Evolutionary conservation across 352 stramenopile species (phyloP).

Genomic region (Phytopythium cucurbitacearum): DNA sequence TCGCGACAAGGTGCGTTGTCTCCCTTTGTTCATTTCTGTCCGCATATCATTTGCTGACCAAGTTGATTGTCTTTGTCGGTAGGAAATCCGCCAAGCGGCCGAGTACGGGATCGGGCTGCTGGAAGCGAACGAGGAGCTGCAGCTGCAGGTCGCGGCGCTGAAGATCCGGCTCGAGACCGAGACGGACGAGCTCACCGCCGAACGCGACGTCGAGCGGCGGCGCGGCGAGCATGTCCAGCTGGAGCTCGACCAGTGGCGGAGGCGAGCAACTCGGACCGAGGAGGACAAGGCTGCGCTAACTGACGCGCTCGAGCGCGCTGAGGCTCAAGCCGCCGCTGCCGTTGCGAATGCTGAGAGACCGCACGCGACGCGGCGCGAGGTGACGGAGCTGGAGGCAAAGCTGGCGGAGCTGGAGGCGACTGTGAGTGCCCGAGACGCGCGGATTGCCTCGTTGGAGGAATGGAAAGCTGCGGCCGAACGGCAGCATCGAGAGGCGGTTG

Average conservation of each 20-base stretch:
- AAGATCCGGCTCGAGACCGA: conserved; percentile 72
- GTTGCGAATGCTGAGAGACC: conserved; percentile 30
- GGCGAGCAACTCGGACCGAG: conserved; percentile 49
- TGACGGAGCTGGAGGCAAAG: conserved; percentile 25
- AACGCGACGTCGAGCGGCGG: conserved; percentile 58
- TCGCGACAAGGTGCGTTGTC: conserved; percentile 29
- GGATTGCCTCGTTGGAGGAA: conserved; percentile 36
- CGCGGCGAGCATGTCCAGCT: conserved; percentile 54
- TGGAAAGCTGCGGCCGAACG: conserved; percentile 41
- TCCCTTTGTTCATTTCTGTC: conserved; percentile 1
- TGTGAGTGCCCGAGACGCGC: conserved; percentile 28
- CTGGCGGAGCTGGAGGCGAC: conserved; percentile 30
- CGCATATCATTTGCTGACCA: neutral
- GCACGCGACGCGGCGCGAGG: conserved; percentile 32
- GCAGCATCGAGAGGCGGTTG: conserved; percentile 36
- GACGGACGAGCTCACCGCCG: conserved; percentile 50
- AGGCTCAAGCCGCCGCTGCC: neutral
- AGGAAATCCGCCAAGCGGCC: conserved; percentile 74
- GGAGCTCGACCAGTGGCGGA: conserved; percentile 68
- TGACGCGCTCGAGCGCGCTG: conserved; percentile 38
- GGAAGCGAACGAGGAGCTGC: conserved; percentile 72
- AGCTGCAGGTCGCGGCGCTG: conserved; percentile 60
- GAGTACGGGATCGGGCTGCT: conserved; percentile 77
- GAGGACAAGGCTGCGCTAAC: conserved; percentile 63
- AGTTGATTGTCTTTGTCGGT: conserved; percentile 3